phyloP scores from a whole-genome alignment of 2,329 filamentous ascomycete genomes.

The Xylariaceae sp. region DNA sequence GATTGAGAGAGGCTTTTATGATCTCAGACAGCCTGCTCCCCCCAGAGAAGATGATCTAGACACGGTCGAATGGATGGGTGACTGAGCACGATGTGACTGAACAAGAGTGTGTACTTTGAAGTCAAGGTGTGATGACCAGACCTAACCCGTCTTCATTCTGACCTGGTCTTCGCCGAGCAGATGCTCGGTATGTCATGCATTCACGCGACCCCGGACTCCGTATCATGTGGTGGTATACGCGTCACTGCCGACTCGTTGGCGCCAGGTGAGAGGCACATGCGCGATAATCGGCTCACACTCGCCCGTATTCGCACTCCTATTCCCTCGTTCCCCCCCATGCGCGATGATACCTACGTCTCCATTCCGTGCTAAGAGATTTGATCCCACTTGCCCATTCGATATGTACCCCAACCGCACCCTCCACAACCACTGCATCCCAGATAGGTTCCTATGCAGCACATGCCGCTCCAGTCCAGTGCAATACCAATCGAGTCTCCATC shows the following conservation, averaged over 20 bases:
- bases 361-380: background rate
- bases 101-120: background rate
- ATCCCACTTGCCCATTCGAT: background rate
- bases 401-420: background rate
- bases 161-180: background rate
- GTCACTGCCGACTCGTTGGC: background rate
- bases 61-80: background rate
- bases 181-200: slow-evolving; percentile 7
- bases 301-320: background rate
- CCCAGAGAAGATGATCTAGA: background rate
- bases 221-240: background rate
- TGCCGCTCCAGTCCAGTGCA: background rate
- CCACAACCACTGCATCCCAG: background rate
- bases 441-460: background rate
- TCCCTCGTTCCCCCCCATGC: background rate
- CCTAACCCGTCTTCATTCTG: background rate
- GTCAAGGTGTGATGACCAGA: background rate
- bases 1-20: slow-evolving; percentile 30
- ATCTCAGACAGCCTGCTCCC: slow-evolving; percentile 18
- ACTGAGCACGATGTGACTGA: background rate
- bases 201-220: slow-evolving; percentile 8
- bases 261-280: background rate
- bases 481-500: background rate
- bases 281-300: background rate
- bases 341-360: background rate